Conservation (phyloP, 176 grass and related monocot genomes). For the Melocanna baccifera region DNA sequence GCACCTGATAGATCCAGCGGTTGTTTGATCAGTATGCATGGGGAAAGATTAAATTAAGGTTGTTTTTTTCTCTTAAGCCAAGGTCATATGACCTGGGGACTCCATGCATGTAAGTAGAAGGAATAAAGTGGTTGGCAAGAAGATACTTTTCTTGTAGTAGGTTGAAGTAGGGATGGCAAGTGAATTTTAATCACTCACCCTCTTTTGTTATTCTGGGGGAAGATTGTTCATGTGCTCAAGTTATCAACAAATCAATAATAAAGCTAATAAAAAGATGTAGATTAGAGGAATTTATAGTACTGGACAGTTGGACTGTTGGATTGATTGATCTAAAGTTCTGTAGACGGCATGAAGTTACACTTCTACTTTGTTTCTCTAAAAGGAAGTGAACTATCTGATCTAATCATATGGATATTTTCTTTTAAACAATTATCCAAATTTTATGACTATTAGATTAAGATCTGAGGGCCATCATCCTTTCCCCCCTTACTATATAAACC, state of each 20-base stretch:
- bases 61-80: background rate
- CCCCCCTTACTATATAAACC: no score
- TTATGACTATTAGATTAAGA: no score
- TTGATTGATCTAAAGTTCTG: no score
- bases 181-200: conserved; percentile 15
- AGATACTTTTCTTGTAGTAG: conserved; percentile 16
- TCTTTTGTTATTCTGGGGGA: conserved; percentile 19
- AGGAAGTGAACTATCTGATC: no score
- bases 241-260: background rate
- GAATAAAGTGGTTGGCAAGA: conserved; percentile 3
- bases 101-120: conserved; percentile 12
- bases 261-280: background rate
- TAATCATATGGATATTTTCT: no score
- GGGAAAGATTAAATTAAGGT: background rate
- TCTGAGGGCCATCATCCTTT: no score
- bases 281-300: background rate
- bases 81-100: background rate
- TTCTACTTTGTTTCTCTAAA: no score
- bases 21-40: background rate
- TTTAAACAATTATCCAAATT: no score
- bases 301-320: no score
- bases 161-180: conserved; percentile 8
- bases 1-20: conserved; percentile 58
- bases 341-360: no score
- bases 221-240: conserved; percentile 7